Evolutionary conservation across 257 asterid genomes (phyloP).

Genomic region (Solanum corneliomulleri): DNA sequence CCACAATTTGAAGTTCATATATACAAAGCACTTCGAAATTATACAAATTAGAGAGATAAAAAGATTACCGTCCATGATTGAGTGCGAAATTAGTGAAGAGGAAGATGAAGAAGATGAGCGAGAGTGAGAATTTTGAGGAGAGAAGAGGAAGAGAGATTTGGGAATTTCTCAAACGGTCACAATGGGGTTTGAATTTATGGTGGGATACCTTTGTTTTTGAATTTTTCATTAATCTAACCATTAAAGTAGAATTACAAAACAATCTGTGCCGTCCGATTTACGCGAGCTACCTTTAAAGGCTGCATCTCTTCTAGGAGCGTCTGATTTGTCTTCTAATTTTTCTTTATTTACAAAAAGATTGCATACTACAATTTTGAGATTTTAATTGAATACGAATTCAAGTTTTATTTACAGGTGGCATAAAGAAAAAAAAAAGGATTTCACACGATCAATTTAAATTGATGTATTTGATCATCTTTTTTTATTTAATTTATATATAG

Average conservation of each 20-base stretch:
- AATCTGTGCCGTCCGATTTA: not conserved
- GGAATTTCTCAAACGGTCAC: constrained; percentile 22
- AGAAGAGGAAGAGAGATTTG: not conserved
- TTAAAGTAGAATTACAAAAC: not conserved
- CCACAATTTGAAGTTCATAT: not conserved
- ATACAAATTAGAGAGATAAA: not conserved
- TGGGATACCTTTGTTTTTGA: not conserved
- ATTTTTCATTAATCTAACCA: not conserved
- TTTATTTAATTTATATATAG: not conserved
- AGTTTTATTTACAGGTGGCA: not conserved
- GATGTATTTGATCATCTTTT: not conserved
- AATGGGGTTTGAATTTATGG: not conserved
- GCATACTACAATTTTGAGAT: not conserved
- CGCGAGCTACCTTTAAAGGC: not conserved
- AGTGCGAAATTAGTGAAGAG: not conserved
- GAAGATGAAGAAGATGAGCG: not conserved
- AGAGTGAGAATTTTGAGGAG: not conserved
- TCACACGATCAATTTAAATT: not conserved
- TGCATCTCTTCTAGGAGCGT: not conserved
- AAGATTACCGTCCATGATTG: constrained; percentile 50
- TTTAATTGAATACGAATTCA: not conserved
- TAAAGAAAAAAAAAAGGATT: too few relatives aligned
- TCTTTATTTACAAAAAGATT: not conserved
- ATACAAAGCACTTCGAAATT: not conserved
- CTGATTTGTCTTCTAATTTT: not conserved